Conservation (phyloP, 345 rosid genomes). For the Eucalyptus erythrocorys region DNA sequence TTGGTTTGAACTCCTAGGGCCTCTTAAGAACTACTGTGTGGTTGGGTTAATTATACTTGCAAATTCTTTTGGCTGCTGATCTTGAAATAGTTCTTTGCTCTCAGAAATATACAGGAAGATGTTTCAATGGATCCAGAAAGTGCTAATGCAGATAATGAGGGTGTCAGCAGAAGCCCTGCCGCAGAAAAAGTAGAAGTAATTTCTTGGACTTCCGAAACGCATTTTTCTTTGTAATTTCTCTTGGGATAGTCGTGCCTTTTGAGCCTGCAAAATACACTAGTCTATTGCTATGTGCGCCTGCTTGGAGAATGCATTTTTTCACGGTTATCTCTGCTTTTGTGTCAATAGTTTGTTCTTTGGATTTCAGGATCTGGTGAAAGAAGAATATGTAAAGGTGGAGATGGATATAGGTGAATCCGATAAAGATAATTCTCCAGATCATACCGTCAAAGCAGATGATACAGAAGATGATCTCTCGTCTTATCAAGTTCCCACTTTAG, state of each 20-base stretch:
- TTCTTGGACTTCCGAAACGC: background rate
- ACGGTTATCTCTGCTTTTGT: background rate
- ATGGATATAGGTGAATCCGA: constrained; percentile 27
- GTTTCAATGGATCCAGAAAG: constrained; percentile 35
- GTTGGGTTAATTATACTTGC: background rate
- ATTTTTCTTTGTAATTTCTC: background rate
- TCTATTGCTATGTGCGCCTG: background rate
- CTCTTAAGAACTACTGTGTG: background rate
- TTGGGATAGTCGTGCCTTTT: background rate
- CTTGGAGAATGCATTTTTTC: background rate
- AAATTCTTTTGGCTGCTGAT: background rate
- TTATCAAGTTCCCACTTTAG: constrained; percentile 78
- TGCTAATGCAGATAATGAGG: constrained; percentile 40
- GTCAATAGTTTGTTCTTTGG: background rate
- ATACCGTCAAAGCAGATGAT: constrained; percentile 32
- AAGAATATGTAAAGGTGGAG: constrained; percentile 23
- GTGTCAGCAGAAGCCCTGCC: constrained; percentile 30
- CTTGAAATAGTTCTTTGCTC: background rate
- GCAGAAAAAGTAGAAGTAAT: constrained; percentile 34
- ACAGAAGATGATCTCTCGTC: constrained; percentile 46
- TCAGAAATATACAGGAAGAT: constrained; percentile 56
- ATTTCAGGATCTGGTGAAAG: constrained; percentile 38
- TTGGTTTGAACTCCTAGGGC: background rate
- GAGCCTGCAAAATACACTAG: background rate
- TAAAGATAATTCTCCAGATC: constrained; percentile 24